A percentile compares a stretch with the other conserved stretches of the same genome.
Conservation (phyloP, 768 basidiomycete genomes). For the Tremella yokohamensis region DNA sequence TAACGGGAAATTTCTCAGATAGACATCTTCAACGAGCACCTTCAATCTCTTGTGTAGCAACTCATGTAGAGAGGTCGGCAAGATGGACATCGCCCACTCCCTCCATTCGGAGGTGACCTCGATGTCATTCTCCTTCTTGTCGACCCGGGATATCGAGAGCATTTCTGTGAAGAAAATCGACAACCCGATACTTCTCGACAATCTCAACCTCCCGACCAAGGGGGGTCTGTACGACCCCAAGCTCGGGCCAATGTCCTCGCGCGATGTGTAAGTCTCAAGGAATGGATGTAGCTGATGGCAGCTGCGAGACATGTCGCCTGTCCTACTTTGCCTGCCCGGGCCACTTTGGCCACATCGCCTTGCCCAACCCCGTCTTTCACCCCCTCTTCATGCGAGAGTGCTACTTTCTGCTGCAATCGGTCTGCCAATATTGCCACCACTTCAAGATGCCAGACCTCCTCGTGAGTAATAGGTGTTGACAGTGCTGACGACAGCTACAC, state of each 20-base stretch:
- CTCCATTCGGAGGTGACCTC: conserved; percentile 78
- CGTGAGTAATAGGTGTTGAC: conserved; percentile 53
- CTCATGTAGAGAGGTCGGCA: background rate
- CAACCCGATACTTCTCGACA: conserved; percentile 88
- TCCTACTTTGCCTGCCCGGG: conserved; percentile 94
- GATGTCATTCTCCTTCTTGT: conserved; percentile 88
- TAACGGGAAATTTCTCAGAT: conserved; percentile 3
- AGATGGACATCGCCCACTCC: conserved; percentile 83
- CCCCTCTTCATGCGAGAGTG: conserved; percentile 91
- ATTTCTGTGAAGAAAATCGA: conserved; percentile 98
- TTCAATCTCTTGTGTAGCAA: background rate
- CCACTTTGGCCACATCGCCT: conserved; percentile 95
- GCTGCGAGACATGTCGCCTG: conserved; percentile 88
- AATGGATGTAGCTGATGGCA: conserved; percentile 49
- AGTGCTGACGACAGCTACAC: conserved; percentile 58
- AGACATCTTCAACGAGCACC: conserved; percentile 1
- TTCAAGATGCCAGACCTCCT: conserved; percentile 75
- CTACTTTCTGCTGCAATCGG: conserved; percentile 78
- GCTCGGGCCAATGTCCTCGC: conserved; percentile 79
- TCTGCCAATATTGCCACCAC: conserved; percentile 89
- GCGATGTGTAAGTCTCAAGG: conserved; percentile 74
- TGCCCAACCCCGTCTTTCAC: conserved; percentile 92
- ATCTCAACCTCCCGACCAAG: conserved; percentile 82
- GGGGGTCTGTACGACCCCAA: conserved; percentile 94
- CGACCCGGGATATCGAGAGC: conserved; percentile 77